Conservation (phyloP, 1,284 basidiomycete genomes). For the Pseudozyma thailandica region DNA sequence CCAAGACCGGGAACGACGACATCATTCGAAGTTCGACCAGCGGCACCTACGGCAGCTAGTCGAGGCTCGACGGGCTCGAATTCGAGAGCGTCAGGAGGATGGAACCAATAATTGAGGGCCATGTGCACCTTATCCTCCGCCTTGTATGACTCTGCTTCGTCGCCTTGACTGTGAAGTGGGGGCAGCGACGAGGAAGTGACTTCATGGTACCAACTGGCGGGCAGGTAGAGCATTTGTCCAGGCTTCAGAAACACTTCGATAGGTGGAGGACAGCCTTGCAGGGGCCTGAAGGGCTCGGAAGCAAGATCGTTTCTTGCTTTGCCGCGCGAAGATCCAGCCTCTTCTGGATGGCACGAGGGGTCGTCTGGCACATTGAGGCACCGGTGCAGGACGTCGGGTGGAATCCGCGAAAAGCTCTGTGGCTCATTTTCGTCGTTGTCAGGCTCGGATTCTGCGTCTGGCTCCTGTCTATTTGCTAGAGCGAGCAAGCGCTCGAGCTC, state of each 20-base stretch:
- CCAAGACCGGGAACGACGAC: conserved; percentile 21
- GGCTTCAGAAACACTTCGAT: conserved; percentile 59
- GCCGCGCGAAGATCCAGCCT: neutral
- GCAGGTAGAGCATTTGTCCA: conserved; percentile 67
- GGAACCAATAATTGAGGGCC: conserved; percentile 68
- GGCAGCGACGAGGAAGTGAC: conserved; percentile 57
- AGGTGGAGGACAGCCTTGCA: conserved; percentile 57
- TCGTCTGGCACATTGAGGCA: conserved; percentile 49
- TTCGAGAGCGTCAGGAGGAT: conserved; percentile 60
- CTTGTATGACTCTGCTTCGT: neutral
- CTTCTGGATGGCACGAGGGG: conserved; percentile 10
- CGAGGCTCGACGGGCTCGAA: conserved; percentile 32
- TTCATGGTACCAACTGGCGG: conserved; percentile 67
- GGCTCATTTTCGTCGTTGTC: conserved; percentile 50
- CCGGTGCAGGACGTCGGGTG: conserved; percentile 52
- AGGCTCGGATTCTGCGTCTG: conserved; percentile 7
- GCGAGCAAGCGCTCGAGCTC: conserved; percentile 35
- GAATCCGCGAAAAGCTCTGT: conserved; percentile 61
- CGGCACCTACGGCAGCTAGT: neutral
- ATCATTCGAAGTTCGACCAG: conserved; percentile 19
- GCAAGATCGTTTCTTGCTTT: conserved; percentile 11
- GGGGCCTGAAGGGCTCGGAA: conserved; percentile 12
- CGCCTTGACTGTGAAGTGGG: conserved; percentile 11
- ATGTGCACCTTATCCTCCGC: conserved; percentile 54
- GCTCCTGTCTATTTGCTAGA: conserved; percentile 10